These are phyloP conservation scores for Saprolegnia diclina DNA, from an alignment of 352 stramenopile genomes.

Conservation along the genomic window DNA sequence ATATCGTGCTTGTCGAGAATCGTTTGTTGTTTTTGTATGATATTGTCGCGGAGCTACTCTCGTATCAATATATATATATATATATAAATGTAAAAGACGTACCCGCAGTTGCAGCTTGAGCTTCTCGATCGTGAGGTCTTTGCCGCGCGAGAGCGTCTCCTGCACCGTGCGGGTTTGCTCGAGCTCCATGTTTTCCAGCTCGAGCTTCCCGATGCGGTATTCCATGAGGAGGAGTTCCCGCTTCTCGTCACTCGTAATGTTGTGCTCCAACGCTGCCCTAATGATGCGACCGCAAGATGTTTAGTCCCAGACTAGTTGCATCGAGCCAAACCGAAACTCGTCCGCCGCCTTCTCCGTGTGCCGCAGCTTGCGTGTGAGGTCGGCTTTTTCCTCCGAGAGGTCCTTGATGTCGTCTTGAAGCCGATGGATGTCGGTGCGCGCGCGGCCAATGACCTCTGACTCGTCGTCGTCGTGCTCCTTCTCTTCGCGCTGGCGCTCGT, in stretches of 20 bases:
- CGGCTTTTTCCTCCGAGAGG: constrained; percentile 25
- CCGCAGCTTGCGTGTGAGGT: constrained; percentile 34
- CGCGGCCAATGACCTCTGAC: constrained; percentile 10
- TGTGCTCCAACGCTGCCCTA: constrained; percentile 26
- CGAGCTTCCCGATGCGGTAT: constrained; percentile 83
- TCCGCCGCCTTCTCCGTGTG: constrained; percentile 48
- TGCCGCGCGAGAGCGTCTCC: constrained; percentile 42
- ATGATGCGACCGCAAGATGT: constrained; percentile 38
- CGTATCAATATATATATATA: not conserved
- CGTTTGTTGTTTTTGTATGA: constrained; percentile 48
- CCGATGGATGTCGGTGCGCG: constrained; percentile 6
- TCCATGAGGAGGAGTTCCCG: constrained; percentile 70
- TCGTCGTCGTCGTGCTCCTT: constrained; percentile 29
- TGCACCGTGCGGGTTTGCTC: constrained; percentile 54
- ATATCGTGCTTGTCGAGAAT: constrained; percentile 41
- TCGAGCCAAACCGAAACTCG: constrained; percentile 38
- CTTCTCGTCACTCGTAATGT: constrained; percentile 42
- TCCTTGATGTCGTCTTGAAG: constrained; percentile 28
- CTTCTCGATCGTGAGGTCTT: constrained; percentile 55
- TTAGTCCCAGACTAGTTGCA: too few relatives aligned
- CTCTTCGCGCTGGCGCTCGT: constrained; percentile 28
- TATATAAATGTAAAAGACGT: constrained; percentile 8
- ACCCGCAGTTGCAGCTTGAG: constrained; percentile 37
- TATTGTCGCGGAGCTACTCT: constrained; percentile 39
- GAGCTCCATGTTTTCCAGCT: constrained; percentile 89